Conservation (phyloP, 1,284 basidiomycete species). For the Marasmius oreades region DNA sequence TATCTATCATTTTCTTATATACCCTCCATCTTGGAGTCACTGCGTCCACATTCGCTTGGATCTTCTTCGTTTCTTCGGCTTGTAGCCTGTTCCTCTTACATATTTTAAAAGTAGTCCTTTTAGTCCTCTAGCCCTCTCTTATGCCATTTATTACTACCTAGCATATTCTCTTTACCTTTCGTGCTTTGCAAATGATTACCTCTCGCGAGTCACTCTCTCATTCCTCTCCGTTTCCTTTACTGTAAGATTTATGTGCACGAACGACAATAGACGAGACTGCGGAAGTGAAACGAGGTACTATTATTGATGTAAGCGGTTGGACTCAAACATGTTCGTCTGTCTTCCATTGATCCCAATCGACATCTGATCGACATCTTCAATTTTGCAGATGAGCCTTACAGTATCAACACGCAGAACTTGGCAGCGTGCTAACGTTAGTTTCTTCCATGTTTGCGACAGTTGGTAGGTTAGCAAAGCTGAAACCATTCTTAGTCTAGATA, state of each 20-base stretch:
- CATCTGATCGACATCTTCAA: no score
- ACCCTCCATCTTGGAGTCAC: constrained; percentile 36
- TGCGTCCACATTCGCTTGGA: constrained; percentile 51
- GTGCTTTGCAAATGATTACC: constrained; percentile 1
- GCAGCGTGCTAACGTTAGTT: neutral
- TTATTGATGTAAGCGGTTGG: neutral
- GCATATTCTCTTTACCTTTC: neutral
- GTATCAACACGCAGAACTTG: neutral
- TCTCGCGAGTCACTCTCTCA: neutral
- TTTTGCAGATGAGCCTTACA: neutral
- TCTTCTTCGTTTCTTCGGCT: constrained; percentile 25
- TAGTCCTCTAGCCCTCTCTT: constrained; percentile 19
- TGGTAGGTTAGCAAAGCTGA: neutral
- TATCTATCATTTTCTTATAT: constrained; percentile 50
- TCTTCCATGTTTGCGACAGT: neutral
- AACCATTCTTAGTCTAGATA: neutral
- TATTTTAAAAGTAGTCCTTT: constrained; percentile 31
- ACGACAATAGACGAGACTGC: no score
- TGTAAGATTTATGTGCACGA: neutral
- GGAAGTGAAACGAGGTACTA: neutral
- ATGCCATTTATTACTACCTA: constrained; percentile 32
- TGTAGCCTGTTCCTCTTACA: constrained; percentile 37
- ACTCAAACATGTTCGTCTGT: neutral
- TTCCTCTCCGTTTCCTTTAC: neutral
- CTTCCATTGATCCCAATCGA: neutral